These are phyloP conservation scores for Penicillium nordicum DNA, from an alignment of 2,329 filamentous ascomycete species.

Conservation along the genomic window DNA sequence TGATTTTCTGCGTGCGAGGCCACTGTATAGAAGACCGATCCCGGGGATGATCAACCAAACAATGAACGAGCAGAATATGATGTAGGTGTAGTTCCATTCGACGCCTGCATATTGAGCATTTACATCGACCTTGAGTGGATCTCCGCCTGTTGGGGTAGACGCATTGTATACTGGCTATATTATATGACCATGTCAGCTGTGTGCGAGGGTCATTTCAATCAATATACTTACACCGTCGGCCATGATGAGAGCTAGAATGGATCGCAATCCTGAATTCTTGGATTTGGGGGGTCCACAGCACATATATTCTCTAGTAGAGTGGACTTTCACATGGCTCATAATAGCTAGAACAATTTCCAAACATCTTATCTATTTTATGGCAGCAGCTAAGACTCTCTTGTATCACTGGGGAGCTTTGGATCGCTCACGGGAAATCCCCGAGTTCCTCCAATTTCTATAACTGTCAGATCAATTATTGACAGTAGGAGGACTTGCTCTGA, in stretches of 20 bases:
- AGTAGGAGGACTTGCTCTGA: background rate
- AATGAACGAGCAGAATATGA: conserved; percentile 55
- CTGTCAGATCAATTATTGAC: background rate
- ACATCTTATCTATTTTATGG: conserved; percentile 1
- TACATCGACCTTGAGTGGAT: conserved; percentile 53
- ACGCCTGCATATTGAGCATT: conserved; percentile 58
- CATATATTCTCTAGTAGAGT: background rate
- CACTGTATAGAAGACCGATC: conserved; percentile 63
- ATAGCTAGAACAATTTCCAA: background rate
- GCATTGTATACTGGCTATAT: conserved; percentile 35
- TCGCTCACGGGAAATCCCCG: background rate
- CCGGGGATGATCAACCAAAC: conserved; percentile 67
- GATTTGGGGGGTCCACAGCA: background rate
- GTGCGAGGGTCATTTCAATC: background rate
- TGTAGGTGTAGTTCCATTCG: conserved; percentile 61
- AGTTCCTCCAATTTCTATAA: background rate
- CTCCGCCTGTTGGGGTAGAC: conserved; percentile 51
- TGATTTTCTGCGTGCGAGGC: conserved; percentile 61
- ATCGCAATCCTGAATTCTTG: background rate
- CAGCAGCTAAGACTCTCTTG: background rate
- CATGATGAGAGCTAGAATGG: conserved; percentile 4
- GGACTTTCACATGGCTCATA: background rate
- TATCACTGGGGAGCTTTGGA: background rate
- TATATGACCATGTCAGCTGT: conserved; percentile 6
- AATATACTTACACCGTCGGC: conserved; percentile 8